These are phyloP conservation scores for Starmerella bombicola DNA, from an alignment of 805 yeast genomes.

Conservation along the genomic window DNA sequence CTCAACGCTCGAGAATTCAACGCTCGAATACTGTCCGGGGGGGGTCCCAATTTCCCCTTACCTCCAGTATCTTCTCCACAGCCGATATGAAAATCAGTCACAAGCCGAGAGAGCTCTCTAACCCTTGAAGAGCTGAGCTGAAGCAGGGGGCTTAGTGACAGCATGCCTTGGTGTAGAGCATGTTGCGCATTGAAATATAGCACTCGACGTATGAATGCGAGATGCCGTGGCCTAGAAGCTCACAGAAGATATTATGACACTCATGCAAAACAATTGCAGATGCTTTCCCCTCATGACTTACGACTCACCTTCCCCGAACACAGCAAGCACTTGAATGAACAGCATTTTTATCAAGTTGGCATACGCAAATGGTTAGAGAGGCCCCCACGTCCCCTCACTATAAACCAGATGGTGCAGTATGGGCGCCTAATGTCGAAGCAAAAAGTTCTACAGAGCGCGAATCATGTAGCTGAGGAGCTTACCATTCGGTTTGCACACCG, in stretches of 20 bases:
- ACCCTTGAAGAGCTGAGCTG: no score
- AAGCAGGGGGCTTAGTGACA: no score
- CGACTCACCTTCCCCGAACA: slow-evolving; percentile 14
- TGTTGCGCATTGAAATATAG: no score
- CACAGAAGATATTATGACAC: neutral
- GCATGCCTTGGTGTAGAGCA: no score
- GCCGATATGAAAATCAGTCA: no score
- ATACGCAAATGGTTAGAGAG: slow-evolving; percentile 50
- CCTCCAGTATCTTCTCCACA: no score
- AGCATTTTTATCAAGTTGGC: slow-evolving; percentile 76
- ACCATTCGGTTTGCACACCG: slow-evolving; percentile 76
- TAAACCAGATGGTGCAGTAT: slow-evolving; percentile 81
- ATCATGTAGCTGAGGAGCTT: slow-evolving; percentile 74
- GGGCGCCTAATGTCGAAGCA: slow-evolving; percentile 67
- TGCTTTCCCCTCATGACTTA: slow-evolving; percentile 10
- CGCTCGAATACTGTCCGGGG: no score
- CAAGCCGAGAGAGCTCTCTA: no score
- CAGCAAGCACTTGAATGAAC: slow-evolving; percentile 34
- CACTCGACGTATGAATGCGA: no score
- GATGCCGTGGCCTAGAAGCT: no score
- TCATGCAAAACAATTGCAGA: slow-evolving; percentile 4
- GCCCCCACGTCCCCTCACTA: slow-evolving; percentile 76
- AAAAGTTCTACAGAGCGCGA: slow-evolving; percentile 71
- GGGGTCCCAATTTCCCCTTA: no score
- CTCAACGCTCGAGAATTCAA: no score